phyloP scores from a whole-genome alignment of 2,329 filamentous ascomycete genomes.

The Aspergillus phoenicis region DNA sequence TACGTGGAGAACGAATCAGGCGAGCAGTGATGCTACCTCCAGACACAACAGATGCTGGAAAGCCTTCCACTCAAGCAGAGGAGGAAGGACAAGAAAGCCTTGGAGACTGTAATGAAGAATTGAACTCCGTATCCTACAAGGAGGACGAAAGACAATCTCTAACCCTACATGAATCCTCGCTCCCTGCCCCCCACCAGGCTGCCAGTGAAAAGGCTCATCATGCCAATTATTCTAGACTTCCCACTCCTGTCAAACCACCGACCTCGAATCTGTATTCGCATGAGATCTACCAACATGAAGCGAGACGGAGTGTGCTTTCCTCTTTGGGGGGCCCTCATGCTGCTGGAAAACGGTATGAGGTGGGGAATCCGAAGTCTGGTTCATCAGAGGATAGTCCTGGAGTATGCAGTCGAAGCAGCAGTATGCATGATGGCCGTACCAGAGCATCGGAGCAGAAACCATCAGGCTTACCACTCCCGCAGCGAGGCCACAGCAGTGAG shows the following conservation, averaged over 20 bases:
- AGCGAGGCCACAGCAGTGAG: neutral
- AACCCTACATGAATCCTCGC: neutral
- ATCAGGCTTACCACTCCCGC: neutral
- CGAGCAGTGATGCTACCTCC: neutral
- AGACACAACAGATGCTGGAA: neutral
- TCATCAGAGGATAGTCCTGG: neutral
- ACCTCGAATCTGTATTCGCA: slow-evolving; percentile 17
- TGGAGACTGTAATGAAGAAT: neutral
- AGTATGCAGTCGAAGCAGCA: neutral
- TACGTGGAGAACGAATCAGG: neutral
- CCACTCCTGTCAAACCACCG: slow-evolving; percentile 17
- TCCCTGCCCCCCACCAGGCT: slow-evolving; percentile 8
- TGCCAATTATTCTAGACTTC: slow-evolving; percentile 15
- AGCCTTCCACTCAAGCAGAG: neutral
- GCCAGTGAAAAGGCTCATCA: neutral
- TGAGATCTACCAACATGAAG: slow-evolving; percentile 18
- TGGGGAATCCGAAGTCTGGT: too few species aligned
- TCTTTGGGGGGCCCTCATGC: slow-evolving; percentile 10
- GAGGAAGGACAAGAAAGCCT: neutral
- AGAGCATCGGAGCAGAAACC: neutral
- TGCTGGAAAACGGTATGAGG: neutral
- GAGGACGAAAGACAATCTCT: neutral
- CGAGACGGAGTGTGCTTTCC: slow-evolving; percentile 18
- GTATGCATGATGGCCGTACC: neutral
- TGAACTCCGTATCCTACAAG: neutral